phyloP scores from a whole-genome alignment of 306 rosid species.

The Rosa lucieae region DNA sequence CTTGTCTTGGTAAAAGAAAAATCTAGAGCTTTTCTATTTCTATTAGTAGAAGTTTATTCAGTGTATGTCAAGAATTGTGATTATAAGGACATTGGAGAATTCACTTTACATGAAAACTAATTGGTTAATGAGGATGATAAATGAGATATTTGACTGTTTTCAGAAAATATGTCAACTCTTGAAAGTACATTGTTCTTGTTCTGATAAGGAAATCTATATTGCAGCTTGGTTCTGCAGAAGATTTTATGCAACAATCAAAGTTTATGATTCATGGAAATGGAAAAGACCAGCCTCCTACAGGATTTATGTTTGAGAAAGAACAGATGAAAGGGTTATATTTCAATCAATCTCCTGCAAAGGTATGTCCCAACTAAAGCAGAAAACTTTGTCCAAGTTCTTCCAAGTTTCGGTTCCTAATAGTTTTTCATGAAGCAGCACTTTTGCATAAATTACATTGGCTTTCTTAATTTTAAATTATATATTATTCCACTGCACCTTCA shows the following conservation, averaged over 20 bases:
- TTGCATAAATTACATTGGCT: neutral
- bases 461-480: neutral
- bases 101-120: neutral
- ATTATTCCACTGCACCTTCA: neutral
- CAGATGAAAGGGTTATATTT: conserved; percentile 93
- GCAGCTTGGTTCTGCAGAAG: conserved; percentile 91
- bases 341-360: conserved; percentile 89
- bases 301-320: conserved; percentile 99
- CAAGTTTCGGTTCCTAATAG: neutral
- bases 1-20: neutral
- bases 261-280: conserved; percentile 87
- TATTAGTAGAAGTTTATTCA: neutral
- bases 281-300: conserved; percentile 82
- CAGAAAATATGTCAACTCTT: neutral
- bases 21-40: neutral
- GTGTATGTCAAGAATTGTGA: neutral
- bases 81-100: neutral
- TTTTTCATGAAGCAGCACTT: neutral
- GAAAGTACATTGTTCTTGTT: neutral
- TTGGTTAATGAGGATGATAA: neutral
- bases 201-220: conserved; percentile 27
- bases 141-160: neutral
- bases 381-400: neutral
- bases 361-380: conserved; percentile 28
- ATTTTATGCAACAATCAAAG: conserved; percentile 79